These are phyloP conservation scores for Chaetomidium leptoderma DNA, from an alignment of 495 filamentous ascomycete genomes.

Conservation along the genomic window DNA sequence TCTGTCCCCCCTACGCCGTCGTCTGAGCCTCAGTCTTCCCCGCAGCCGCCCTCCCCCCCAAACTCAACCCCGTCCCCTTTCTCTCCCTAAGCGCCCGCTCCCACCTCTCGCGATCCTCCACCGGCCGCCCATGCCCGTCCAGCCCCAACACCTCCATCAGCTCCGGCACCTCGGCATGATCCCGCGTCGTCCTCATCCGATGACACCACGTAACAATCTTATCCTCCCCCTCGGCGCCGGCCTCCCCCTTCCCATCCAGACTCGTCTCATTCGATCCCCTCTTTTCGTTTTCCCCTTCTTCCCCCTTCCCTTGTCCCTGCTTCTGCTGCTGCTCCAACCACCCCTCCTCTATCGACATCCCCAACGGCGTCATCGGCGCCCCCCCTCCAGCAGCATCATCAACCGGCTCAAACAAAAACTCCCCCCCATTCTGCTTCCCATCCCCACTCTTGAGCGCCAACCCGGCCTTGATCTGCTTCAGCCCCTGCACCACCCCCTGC, in stretches of 20 bases:
- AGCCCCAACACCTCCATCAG: slow-evolving; percentile 60
- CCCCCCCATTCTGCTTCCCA: slow-evolving; percentile 70
- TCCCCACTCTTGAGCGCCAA: slow-evolving; percentile 64
- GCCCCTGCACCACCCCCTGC: slow-evolving; percentile 51
- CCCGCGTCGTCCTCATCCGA: slow-evolving; percentile 74
- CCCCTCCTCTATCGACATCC: slow-evolving; percentile 20
- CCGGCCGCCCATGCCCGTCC: slow-evolving; percentile 39
- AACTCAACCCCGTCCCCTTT: slow-evolving; percentile 44
- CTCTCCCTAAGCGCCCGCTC: slow-evolving; percentile 36
- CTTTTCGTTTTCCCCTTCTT: not conserved
- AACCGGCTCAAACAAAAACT: slow-evolving; percentile 69
- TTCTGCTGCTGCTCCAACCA: slow-evolving; percentile 6
- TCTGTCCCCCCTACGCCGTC: not conserved
- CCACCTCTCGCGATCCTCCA: slow-evolving; percentile 44
- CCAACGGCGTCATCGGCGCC: slow-evolving; percentile 29
- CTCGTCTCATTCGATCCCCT: slow-evolving; percentile 21
- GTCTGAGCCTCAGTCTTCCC: slow-evolving; percentile 23
- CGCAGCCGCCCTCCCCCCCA: slow-evolving; percentile 37
- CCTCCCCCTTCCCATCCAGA: slow-evolving; percentile 27
- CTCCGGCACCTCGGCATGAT: slow-evolving; percentile 67
- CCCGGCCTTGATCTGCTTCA: slow-evolving; percentile 51
- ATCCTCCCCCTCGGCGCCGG: slow-evolving; percentile 34
- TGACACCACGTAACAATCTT: slow-evolving; percentile 73
- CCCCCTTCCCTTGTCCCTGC: not conserved
- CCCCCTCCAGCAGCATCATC: not conserved